These are phyloP conservation scores for Alternaria brassicicola DNA, from an alignment of 2,329 filamentous ascomycete species.

Conservation along the genomic window DNA sequence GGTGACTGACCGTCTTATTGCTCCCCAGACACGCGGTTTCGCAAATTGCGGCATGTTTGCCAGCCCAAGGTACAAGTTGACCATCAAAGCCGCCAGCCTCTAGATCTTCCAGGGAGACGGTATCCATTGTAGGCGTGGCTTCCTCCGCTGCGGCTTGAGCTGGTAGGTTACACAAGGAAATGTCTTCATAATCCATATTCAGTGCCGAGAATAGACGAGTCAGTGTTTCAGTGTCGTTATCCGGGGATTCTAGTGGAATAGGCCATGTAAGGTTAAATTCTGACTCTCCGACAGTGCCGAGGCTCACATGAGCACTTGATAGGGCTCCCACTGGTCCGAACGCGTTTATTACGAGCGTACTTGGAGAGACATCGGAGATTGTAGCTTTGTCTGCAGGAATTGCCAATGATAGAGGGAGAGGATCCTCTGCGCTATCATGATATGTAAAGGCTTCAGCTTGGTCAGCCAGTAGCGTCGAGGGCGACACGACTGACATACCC, in stretches of 20 bases:
- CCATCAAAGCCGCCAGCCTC: not conserved
- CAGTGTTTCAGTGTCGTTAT: not conserved
- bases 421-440: not conserved
- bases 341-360: not conserved
- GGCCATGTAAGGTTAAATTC: not conserved
- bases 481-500: not conserved
- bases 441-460: not conserved
- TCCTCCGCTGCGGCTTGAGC: not conserved
- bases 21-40: not conserved
- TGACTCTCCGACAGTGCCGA: not conserved
- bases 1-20: too few species aligned
- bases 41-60: not conserved
- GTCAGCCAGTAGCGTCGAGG: not conserved
- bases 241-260: not conserved
- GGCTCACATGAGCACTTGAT: not conserved
- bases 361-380: not conserved
- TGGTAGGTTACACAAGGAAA: not conserved
- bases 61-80: not conserved
- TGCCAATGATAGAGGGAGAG: fast-evolving
- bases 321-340: not conserved
- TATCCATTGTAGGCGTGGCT: not conserved
- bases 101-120: not conserved
- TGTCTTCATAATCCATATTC: not conserved
- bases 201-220: not conserved
- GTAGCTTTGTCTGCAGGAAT: not conserved